Evolutionary conservation across 1,284 basidiomycete species (phyloP), one percentile per base, ranked within the genome.

Genomic region (Blastosporella zonata): DNA sequence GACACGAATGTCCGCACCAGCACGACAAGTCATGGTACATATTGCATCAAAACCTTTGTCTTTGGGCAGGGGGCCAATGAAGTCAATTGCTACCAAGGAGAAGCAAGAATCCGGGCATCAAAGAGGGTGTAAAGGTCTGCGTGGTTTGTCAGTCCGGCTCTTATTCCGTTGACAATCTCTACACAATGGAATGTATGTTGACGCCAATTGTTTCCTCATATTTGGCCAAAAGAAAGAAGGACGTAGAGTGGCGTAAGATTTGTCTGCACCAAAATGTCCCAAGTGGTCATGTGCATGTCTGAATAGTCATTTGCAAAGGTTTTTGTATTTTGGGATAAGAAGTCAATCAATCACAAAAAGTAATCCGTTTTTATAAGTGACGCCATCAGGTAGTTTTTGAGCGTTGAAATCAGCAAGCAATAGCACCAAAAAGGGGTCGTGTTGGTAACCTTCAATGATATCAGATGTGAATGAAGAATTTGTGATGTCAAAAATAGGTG

Each of bases 131-230:
- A 59, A 37, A 0, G 55, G 54, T 0, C 55, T 45, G 6, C 3
- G 0, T 0, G 38, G 45, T 17, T 51, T 44, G 2, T 33, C 22
- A 0, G 50, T 54, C 1, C 15, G 9, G 4, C 18, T 15, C 29
- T 59, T 59, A 39, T 54, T 55, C 2, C 36, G 13, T 40, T 59
- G 58, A 42, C 58, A 59, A 0, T 57, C 46, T 2, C 3, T 2
- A 36, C 54, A 59, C 0, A 25, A 13, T 2, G 58, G 54, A 8
- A 59, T 45, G 36, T 43, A 43, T 1, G 7, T 2, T 21, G 6
- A n/a, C 3, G 10, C 2, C n/a, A 43, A 6, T 1, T 43, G 5
- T 13, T 20, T 6, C 0, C 6, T 1, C 29, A 43, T 43, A 6
- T 43, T 43, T 15, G 29, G 29, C 31, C 29, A 34, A 15, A 22